Evolutionary conservation across 2,329 filamentous ascomycete species (phyloP).

Genomic region (Alternaria dauci): DNA sequence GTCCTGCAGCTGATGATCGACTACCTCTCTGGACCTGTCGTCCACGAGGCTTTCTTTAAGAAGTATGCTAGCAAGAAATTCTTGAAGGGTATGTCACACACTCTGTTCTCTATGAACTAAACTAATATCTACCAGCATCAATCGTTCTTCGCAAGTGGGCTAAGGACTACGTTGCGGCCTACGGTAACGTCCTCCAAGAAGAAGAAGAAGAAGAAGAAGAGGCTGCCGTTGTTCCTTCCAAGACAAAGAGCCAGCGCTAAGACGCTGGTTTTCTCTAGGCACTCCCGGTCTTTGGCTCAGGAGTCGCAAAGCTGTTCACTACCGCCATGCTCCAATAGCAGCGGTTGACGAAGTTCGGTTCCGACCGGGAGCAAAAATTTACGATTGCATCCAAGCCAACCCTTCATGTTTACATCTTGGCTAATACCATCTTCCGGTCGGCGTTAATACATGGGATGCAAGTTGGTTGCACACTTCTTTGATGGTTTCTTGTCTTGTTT

Average conservation of each 20-base stretch:
- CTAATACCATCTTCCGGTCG: constrained; percentile 38
- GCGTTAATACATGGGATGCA: constrained; percentile 49
- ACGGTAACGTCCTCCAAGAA: constrained; percentile 42
- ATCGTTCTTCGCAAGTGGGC: constrained; percentile 93
- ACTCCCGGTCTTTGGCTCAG: constrained; percentile 21
- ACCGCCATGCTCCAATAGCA: constrained; percentile 14
- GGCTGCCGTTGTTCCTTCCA: constrained; percentile 19
- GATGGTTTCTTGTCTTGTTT: constrained; percentile 27
- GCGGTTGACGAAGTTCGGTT: constrained; percentile 15
- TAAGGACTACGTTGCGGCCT: constrained; percentile 68
- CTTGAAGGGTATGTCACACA: constrained; percentile 78
- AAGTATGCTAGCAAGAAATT: constrained; percentile 99
- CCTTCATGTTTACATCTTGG: constrained; percentile 50
- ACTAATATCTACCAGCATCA: constrained; percentile 68
- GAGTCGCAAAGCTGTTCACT: constrained; percentile 21
- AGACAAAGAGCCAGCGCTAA: constrained; percentile 37
- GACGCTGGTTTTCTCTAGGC: constrained; percentile 29
- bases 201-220: constrained; percentile 26
- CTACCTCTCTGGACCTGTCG: constrained; percentile 88
- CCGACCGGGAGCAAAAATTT: constrained; percentile 23
- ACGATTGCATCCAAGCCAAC: constrained; percentile 32
- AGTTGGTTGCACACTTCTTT: constrained; percentile 35
- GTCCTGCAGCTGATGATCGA: constrained; percentile 96
- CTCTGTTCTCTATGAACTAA: background rate
- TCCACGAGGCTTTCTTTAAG: constrained; percentile 98